Conservation (phyloP, 2,329 filamentous ascomycete genomes). For the Penicillium sp. region DNA sequence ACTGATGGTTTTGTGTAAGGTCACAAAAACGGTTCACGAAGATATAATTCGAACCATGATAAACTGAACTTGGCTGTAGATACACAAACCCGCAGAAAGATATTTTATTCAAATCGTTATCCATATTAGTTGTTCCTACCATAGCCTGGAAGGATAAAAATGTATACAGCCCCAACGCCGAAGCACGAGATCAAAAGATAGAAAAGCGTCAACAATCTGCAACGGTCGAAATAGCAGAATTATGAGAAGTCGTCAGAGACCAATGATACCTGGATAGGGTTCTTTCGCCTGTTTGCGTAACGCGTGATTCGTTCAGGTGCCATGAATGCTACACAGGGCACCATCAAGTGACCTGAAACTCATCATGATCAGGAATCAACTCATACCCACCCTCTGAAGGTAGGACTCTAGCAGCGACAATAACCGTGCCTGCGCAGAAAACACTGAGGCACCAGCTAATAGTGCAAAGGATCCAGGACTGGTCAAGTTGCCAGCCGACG, state of each 20-base stretch:
- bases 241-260: background rate
- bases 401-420: constrained; percentile 66
- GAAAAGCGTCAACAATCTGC: constrained; percentile 4
- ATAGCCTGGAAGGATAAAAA: background rate
- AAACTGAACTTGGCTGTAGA: background rate
- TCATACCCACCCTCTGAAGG: constrained; percentile 86
- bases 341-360: constrained; percentile 10
- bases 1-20: constrained; percentile 13
- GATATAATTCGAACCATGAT: constrained; percentile 12
- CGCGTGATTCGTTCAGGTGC: background rate
- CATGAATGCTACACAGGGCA: background rate
- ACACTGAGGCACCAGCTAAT: constrained; percentile 59
- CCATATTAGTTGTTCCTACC: constrained; percentile 12
- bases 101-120: background rate
- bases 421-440: constrained; percentile 58
- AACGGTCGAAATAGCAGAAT: background rate
- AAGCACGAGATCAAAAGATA: background rate
- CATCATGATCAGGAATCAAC: constrained; percentile 57
- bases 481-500: constrained; percentile 76
- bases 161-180: constrained; percentile 11
- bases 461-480: constrained; percentile 72
- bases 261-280: background rate
- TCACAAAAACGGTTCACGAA: constrained; percentile 11
- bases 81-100: background rate
- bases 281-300: background rate